Percentiles rank a stretch among this genome's conserved stretches.
phyloP scores from a whole-genome alignment of 1,139 yeast species.

The Suhomyces kunorum region DNA sequence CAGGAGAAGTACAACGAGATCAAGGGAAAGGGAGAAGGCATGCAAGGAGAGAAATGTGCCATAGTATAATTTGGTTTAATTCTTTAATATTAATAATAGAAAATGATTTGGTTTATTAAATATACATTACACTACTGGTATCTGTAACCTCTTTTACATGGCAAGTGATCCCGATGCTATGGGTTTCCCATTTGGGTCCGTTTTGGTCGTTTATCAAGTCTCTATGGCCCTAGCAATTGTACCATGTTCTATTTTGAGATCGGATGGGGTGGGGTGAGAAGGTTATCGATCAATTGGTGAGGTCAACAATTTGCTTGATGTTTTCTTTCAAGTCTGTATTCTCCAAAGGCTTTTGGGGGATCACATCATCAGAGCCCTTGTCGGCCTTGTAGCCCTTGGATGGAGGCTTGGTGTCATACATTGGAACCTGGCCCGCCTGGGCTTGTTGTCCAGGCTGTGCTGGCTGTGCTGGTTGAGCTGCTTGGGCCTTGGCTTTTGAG shows the following conservation, averaged over 20 bases:
- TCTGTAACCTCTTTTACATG: background rate
- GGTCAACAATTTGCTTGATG: constrained; percentile 8
- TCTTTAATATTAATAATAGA: constrained; percentile 1
- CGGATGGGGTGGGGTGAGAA: background rate
- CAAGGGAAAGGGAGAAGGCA: constrained; percentile 8
- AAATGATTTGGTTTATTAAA: background rate
- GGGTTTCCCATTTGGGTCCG: too few relatives aligned
- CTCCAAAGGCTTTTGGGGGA: constrained; percentile 3
- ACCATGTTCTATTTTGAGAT: background rate
- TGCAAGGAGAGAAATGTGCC: constrained; percentile 29
- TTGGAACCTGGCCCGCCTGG: constrained; percentile 3
- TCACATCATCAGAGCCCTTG: constrained; percentile 11
- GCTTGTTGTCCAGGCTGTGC: background rate
- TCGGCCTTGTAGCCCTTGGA: constrained; percentile 20
- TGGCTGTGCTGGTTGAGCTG: background rate
- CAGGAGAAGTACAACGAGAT: constrained; percentile 48
- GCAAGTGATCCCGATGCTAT: background rate
- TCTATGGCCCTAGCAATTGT: background rate
- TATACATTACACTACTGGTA: background rate
- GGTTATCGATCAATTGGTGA: background rate
- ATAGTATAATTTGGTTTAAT: constrained; percentile 14
- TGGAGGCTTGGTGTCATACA: constrained; percentile 6
- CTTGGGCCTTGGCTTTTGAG: constrained; percentile 12
- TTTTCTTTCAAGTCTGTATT: constrained; percentile 4
- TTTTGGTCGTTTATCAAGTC: too few relatives aligned